Percentiles rank a stretch among this genome's conserved stretches.
Conservation (phyloP, 805 yeast species). For the Myxozyma geophila region DNA sequence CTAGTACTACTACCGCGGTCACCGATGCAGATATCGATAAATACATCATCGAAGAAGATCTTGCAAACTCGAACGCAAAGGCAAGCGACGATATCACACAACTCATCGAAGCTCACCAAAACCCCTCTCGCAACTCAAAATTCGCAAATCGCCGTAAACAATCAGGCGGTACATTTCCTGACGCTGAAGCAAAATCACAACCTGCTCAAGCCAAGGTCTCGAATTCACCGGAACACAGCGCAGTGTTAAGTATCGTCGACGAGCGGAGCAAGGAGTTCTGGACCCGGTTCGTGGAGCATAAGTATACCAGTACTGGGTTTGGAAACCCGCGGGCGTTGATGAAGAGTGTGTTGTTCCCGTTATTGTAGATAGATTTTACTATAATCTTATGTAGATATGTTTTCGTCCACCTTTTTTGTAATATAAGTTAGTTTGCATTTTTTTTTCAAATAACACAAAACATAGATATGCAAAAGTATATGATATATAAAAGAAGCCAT, state of each 20-base stretch:
- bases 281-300: constrained; percentile 24
- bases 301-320: constrained; percentile 16
- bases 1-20: background rate
- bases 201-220: background rate
- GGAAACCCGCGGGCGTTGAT: constrained; percentile 27
- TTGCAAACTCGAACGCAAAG: background rate
- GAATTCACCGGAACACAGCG: background rate
- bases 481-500: too few relatives aligned
- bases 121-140: too few relatives aligned
- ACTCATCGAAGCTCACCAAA: constrained; percentile 1
- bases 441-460: background rate
- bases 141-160: too few relatives aligned
- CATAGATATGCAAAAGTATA: too few relatives aligned
- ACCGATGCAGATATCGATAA: background rate
- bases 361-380: constrained; percentile 8
- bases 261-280: constrained; percentile 27
- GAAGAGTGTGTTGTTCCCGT: constrained; percentile 19
- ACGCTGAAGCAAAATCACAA: background rate
- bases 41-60: constrained; percentile 2
- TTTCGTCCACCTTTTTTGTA: constrained; percentile 1
- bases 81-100: constrained; percentile 1
- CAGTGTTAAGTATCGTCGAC: background rate
- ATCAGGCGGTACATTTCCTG: background rate
- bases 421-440: background rate
- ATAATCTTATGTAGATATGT: background rate